Percentiles rank a stretch among this genome's conserved stretches.
phyloP scores from a whole-genome alignment of 2,329 filamentous ascomycete genomes.

The Alternaria arbusti region DNA sequence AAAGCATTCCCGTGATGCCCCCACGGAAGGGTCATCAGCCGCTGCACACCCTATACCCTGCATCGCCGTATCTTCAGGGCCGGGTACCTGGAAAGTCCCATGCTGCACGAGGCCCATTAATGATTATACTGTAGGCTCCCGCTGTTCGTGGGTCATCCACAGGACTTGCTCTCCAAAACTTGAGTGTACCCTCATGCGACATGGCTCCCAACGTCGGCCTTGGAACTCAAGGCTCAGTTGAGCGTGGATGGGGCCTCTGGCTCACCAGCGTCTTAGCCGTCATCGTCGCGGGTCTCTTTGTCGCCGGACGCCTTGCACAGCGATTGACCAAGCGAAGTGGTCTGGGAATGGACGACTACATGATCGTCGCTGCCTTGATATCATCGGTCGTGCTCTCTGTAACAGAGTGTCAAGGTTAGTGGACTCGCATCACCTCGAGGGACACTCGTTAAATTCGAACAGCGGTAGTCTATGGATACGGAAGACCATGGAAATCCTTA shows the following conservation, averaged over 20 bases:
- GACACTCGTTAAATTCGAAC: neutral
- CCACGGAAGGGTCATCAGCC: neutral
- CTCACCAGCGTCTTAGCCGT: slow-evolving; percentile 31
- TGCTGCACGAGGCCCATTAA: neutral
- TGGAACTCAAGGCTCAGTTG: slow-evolving; percentile 26
- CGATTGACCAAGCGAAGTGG: slow-evolving; percentile 22
- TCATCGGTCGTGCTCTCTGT: slow-evolving; percentile 26
- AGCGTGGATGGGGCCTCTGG: slow-evolving; percentile 31
- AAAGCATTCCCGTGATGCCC: neutral
- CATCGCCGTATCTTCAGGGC: neutral
- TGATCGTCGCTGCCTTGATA: slow-evolving; percentile 28
- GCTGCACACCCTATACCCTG: neutral
- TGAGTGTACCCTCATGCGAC: neutral
- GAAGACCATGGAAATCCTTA: slow-evolving; percentile 23
- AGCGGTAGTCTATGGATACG: slow-evolving; percentile 34
- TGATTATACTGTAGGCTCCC: slow-evolving; percentile 3
- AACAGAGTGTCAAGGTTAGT: slow-evolving; percentile 33
- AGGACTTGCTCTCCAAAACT: neutral
- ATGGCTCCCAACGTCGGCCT: slow-evolving; percentile 32
- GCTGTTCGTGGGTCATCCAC: neutral
- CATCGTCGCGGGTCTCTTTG: slow-evolving; percentile 23
- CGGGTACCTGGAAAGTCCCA: neutral
- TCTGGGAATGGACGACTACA: slow-evolving; percentile 30
- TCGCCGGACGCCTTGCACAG: slow-evolving; percentile 24
- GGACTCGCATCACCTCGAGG: neutral